Evolutionary conservation across 805 yeast genomes (phyloP), one percentile per base, ranked within the genome.

Genomic region (Zygosaccharomyces siamensis): DNA sequence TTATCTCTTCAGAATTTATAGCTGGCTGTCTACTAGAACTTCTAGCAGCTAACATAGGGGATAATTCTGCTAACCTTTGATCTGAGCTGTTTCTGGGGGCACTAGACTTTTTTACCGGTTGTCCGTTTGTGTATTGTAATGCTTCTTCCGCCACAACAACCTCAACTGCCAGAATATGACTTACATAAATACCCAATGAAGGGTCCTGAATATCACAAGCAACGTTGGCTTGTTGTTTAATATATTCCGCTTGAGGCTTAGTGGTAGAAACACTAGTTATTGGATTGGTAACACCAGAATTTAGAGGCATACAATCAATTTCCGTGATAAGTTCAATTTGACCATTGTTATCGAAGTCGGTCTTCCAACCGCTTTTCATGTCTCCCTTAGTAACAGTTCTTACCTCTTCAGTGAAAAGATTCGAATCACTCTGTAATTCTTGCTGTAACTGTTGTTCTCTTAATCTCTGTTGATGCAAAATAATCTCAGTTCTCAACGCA

Each of bases 141-240:
- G 80, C 55, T 63, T 93, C 99, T 67, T 93, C 99, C 2, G 97
- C 97, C 36, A 93, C 89, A n/a, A 92, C 86, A 45, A 89, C 80
- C 67, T 93, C 99, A 32, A 90, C 81, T 11, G 89, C 79, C 40
- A 93, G 70, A 20, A 81, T 75, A 63, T 93, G 99, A 41, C 76
- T 72, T 2, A 89, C 92, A 53, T 74, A 76, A 3, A 92, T 72
- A 0, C 98, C 98, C 37, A 83, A 68, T 7, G 80, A 81, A 0
- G 90, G 86, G 64, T 92, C 97, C 49, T 80, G 83, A 4, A 90
- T 74, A 64, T 90, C 96, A 66, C 95, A 86, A 4, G 88, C 72
- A 32, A 86, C 74, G 54, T 83, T 84, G 12, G 56, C 53, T 52
- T 45, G 67, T 61, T 45, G 69, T 57, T 52, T 63, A 61, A 46